Evolutionary conservation across 208 protist genomes (phyloP).

Genomic region (Trypanosoma theileri): DNA sequence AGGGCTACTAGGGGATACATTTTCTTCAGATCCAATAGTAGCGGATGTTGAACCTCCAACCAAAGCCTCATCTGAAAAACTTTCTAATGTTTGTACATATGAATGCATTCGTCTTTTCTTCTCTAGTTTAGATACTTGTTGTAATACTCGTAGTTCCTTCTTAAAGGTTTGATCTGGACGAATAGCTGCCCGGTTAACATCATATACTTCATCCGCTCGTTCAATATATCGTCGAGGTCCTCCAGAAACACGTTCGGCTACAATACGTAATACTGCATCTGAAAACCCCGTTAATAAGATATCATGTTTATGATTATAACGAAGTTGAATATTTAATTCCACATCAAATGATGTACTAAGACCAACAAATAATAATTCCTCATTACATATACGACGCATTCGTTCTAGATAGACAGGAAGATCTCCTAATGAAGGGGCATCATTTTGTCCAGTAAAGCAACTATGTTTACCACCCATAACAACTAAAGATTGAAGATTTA

Average conservation of each 20-base stretch:
- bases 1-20: too few species aligned
- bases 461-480: conserved; percentile 69
- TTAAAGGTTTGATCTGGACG: conserved; percentile 5
- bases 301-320: conserved; percentile 86
- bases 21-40: not conserved
- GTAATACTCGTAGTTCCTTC: conserved; percentile 24
- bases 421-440: conserved; percentile 72
- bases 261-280: conserved; percentile 89
- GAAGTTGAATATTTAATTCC: not conserved
- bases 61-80: not conserved
- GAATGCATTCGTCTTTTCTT: conserved; percentile 5
- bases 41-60: not conserved
- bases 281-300: conserved; percentile 90
- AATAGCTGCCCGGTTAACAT: conserved; percentile 49
- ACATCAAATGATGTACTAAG: conserved; percentile 54
- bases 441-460: conserved; percentile 72
- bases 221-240: conserved; percentile 75
- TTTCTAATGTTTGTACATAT: not conserved
- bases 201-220: conserved; percentile 75
- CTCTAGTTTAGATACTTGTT: conserved; percentile 27
- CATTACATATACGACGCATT: conserved; percentile 84
- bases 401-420: conserved; percentile 75
- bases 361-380: conserved; percentile 86
- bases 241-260: conserved; percentile 81
- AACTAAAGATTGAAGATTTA: conserved; percentile 61